These are phyloP conservation scores for Pilasporangium apinafurcum DNA, from an alignment of 352 stramenopile genomes.

Conservation along the genomic window DNA sequence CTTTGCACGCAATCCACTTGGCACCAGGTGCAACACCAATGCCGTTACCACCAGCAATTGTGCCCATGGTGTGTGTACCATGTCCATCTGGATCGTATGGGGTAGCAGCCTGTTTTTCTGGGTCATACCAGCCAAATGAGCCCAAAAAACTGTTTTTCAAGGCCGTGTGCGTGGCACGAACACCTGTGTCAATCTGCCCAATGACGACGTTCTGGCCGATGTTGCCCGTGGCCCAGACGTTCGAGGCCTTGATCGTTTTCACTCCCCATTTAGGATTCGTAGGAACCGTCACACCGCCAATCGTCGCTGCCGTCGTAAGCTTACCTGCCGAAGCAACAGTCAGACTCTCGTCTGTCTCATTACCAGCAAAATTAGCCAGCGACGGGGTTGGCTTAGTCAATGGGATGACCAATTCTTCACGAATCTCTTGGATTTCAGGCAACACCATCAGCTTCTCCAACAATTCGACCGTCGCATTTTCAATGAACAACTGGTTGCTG, in stretches of 20 bases:
- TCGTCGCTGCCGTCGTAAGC: too few species aligned
- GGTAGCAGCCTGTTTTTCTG: slow-evolving; percentile 5
- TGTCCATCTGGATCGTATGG: slow-evolving; percentile 15
- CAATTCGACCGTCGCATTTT: slow-evolving; percentile 13
- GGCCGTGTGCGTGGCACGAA: slow-evolving; percentile 9
- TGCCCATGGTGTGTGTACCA: slow-evolving; percentile 12
- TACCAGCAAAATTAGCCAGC: not conserved
- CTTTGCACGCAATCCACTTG: slow-evolving; percentile 10
- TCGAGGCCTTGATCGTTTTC: slow-evolving; percentile 5
- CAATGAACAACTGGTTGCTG: slow-evolving; percentile 17
- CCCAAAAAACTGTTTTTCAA: slow-evolving; percentile 12
- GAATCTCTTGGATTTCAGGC: slow-evolving; percentile 4
- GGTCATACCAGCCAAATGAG: slow-evolving; percentile 12
- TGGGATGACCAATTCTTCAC: slow-evolving; percentile 7
- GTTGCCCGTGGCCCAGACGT: slow-evolving; percentile 8
- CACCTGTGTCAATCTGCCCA: slow-evolving; percentile 12
- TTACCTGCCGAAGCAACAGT: too few species aligned
- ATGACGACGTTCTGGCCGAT: slow-evolving; percentile 9
- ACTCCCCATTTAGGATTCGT: too few species aligned
- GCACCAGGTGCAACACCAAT: slow-evolving; percentile 11
- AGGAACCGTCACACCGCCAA: too few species aligned
- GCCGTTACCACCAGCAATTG: slow-evolving; percentile 5
- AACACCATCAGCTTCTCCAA: slow-evolving; percentile 14
- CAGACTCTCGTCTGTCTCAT: not conserved
- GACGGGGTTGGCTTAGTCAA: not conserved